Evolutionary conservation across 2,329 filamentous ascomycete species (phyloP), one percentile per base, ranked within the genome.

Genomic region (Epichloe festucae): DNA sequence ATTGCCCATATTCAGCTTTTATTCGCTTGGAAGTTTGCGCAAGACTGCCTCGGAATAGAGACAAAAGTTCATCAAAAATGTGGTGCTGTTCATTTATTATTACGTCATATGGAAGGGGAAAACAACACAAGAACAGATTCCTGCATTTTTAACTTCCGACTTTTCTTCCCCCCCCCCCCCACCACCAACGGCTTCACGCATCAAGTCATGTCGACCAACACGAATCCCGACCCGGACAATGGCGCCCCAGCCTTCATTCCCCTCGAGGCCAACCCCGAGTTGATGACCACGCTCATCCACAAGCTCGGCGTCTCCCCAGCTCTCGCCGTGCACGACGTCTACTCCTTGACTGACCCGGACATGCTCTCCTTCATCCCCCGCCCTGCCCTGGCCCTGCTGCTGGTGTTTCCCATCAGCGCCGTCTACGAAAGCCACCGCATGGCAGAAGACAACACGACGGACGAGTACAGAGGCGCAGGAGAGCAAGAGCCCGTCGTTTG

Each of bases 281-380:
- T 96, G 35, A 93, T 97, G 83, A 90, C 83, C 50, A 71, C 76
- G 43, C 83, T 97, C 38, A 79, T 94, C 47, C 87, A 86, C 72
- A 81, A 82, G 59, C 85, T 97, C 27, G 91, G 91, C 56, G 81
- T 97, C 52, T 85, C 86, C n/a, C 63, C 71, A n/a, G 74, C 77
- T 27, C 77, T 97, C 45, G 76, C 80, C 60, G 84, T 95, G 70
- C 84, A 94, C 74, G 91, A 97, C 69, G 88, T 97, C 67, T 96
- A 84, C 77, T 90, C 85, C 59, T 84, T 97, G 63, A 84, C 86
- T 57, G 90, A 97, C 49, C 82, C 87, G 0, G 83, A 89, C 49
- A 78, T 96, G 40, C 81, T 97, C 49, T 79, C 82, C 55, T 89
- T 95, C 68, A 81, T 97, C 40, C 90, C 93, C 0, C 87, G 90